phyloP scores from a whole-genome alignment of 2,329 filamentous ascomycete genomes.

The Graphilbum fragrans region DNA sequence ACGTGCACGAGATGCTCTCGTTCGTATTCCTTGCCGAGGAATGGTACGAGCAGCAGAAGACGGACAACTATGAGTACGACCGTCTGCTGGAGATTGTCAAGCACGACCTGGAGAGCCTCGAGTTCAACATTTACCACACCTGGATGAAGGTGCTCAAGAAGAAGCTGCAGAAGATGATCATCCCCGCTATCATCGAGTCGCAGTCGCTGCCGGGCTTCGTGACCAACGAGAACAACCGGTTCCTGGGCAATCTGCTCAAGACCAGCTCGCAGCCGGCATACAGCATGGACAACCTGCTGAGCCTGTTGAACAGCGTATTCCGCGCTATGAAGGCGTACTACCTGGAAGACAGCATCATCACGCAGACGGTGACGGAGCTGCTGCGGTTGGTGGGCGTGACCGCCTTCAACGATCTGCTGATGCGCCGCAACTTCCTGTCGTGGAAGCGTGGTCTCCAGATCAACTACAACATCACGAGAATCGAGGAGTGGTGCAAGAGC shows the following conservation, averaged over 20 bases:
- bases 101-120: conserved; percentile 92
- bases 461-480: conserved; percentile 99
- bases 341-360: conserved; percentile 90
- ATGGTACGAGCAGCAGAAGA: conserved; percentile 99
- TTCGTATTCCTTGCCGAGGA: conserved; percentile 98
- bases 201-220: conserved; percentile 97
- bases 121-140: conserved; percentile 99
- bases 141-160: conserved; percentile 99
- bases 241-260: conserved; percentile 91
- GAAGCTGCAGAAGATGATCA: conserved; percentile 99
- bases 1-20: conserved; percentile 98
- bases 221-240: conserved; percentile 95
- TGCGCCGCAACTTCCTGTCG: conserved; percentile 95
- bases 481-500: conserved; percentile 99
- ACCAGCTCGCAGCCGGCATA: conserved; percentile 87
- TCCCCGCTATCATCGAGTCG: conserved; percentile 96
- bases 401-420: conserved; percentile 94
- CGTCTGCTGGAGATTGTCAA: conserved; percentile 96
- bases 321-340: conserved; percentile 99
- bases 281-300: conserved; percentile 98
- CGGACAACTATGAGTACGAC: conserved; percentile 98
- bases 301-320: conserved; percentile 91
- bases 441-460: conserved; percentile 99
- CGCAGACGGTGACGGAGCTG: conserved; percentile 88
- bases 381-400: conserved; percentile 90